Evolutionary conservation across 75 land plant species (phyloP).

Genomic region (Cryptomeria japonica): DNA sequence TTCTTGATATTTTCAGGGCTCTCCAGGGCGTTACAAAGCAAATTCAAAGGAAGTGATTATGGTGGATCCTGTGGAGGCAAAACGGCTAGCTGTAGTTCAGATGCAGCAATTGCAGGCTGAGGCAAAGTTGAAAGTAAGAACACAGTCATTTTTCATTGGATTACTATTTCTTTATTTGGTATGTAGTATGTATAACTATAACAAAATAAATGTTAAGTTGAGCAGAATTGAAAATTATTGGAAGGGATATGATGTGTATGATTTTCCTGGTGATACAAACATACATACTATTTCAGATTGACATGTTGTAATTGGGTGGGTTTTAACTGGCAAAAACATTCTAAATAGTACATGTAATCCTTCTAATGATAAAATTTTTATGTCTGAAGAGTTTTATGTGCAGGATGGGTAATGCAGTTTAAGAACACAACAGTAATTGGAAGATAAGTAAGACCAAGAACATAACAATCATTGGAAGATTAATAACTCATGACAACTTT

Average conservation of each 20-base stretch:
- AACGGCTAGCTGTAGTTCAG: constrained; percentile 81
- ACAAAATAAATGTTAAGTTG: not conserved
- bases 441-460: not conserved
- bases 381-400: not conserved
- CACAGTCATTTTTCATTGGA: not conserved
- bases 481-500: not conserved
- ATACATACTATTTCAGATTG: not conserved
- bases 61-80: constrained; percentile 99
- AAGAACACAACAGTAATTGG: not conserved
- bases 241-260: not conserved
- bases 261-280: not conserved
- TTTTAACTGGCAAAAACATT: not conserved
- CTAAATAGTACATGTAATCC: not conserved
- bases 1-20: constrained; percentile 17
- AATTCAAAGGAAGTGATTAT: constrained; percentile 45
- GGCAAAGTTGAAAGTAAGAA: constrained; percentile 66
- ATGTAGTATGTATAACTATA: not conserved
- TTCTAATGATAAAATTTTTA: not conserved
- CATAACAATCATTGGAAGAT: not conserved
- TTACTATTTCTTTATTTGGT: not conserved
- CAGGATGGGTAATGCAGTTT: not conserved
- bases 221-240: not conserved
- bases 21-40: constrained; percentile 17
- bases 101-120: constrained; percentile 69
- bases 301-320: not conserved